A percentile compares a stretch with the other conserved stretches of the same genome.
Conservation (phyloP, 768 basidiomycete genomes). For the Dioszegia aurantiaca region DNA sequence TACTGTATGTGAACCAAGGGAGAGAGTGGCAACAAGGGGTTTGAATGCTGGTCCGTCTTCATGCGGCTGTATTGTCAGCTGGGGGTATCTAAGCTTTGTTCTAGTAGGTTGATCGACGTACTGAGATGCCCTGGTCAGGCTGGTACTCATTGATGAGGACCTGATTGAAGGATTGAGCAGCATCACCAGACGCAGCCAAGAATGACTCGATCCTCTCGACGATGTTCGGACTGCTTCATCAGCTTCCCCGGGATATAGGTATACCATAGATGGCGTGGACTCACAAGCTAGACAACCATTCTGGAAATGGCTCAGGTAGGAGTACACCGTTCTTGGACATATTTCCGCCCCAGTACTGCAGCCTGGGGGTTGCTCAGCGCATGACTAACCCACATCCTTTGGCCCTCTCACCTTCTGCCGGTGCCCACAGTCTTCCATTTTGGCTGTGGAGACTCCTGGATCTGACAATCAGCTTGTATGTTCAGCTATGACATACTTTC, state of each 20-base stretch:
- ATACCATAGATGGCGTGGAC: slow-evolving; percentile 30
- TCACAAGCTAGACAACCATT: slow-evolving; percentile 68
- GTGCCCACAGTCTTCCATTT: slow-evolving; percentile 76
- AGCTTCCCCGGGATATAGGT: slow-evolving; percentile 11
- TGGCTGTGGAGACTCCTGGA: slow-evolving; percentile 70
- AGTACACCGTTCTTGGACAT: slow-evolving; percentile 64
- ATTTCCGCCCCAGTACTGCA: slow-evolving; percentile 66
- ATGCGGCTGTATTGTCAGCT: slow-evolving; percentile 65
- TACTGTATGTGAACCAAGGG: slow-evolving; percentile 75
- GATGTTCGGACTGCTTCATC: slow-evolving; percentile 67
- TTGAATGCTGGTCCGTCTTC: slow-evolving; percentile 87
- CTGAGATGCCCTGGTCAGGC: slow-evolving; percentile 90
- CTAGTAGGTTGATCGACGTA: slow-evolving; percentile 51
- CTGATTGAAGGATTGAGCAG: slow-evolving; percentile 62
- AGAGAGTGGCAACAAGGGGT: slow-evolving; percentile 86
- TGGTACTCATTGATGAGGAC: slow-evolving; percentile 88
- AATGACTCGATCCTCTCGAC: slow-evolving; percentile 63
- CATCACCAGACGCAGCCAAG: slow-evolving; percentile 62
- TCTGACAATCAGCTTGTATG: slow-evolving; percentile 57
- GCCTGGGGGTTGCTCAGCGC: slow-evolving; percentile 26
- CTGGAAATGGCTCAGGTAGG: slow-evolving; percentile 67
- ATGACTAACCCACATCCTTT: not conserved
- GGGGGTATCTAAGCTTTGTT: too few relatives aligned
- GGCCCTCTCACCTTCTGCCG: slow-evolving; percentile 63
- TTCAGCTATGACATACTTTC: slow-evolving; percentile 58